These are phyloP conservation scores for Sherardia arvensis DNA, from an alignment of 257 asterid genomes.

Conservation along the genomic window DNA sequence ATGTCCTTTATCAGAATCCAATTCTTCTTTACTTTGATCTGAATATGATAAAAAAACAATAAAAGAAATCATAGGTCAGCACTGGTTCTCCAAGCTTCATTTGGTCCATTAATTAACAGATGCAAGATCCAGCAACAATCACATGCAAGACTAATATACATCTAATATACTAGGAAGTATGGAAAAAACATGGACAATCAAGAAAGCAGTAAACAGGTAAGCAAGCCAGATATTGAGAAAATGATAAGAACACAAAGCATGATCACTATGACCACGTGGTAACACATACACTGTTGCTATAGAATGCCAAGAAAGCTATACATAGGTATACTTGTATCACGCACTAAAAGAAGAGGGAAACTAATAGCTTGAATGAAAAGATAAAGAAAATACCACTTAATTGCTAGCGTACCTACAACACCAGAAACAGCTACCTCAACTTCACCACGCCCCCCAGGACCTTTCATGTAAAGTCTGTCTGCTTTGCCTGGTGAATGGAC, in stretches of 20 bases:
- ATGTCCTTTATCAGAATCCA: conserved; percentile 43
- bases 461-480: conserved; percentile 90
- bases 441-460: conserved; percentile 99
- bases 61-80: no score
- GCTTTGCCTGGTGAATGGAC: conserved; percentile 87
- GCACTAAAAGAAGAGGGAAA: not conserved
- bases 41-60: conserved; percentile 4
- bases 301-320: not conserved
- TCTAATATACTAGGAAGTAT: not conserved
- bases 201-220: not conserved
- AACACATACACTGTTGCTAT: not conserved
- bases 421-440: conserved; percentile 99
- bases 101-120: not conserved
- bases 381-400: conserved; percentile 3
- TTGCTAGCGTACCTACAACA: conserved; percentile 54
- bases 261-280: not conserved
- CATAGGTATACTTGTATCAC: not conserved
- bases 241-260: not conserved
- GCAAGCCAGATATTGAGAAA: not conserved
- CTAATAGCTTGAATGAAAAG: not conserved
- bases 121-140: not conserved
- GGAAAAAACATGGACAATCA: not conserved
- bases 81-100: not conserved
- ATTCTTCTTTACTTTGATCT: conserved; percentile 87
- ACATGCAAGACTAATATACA: not conserved